Evolutionary conservation across 345 rosid genomes (phyloP).

Genomic region (rapeseed (Brassica napus)): Da-Ae NC_063434.1:19223501-19224000

Average conservation of each 20-base stretch:
- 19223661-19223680: not conserved
- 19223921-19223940: not conserved
- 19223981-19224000: not conserved
- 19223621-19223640: not conserved
- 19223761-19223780: not conserved
- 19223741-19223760: constrained; percentile 2
- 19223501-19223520: not conserved
- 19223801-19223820: not conserved
- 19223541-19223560: not conserved
- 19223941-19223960: not conserved
- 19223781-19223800: not conserved
- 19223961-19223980: not conserved
- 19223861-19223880: not conserved
- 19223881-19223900: not conserved
- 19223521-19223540: not conserved
- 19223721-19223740: not conserved
- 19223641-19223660: not conserved
- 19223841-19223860: not conserved
- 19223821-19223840: not conserved
- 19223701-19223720: constrained; percentile 3
- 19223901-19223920: not conserved
- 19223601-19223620: not conserved
- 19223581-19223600: not conserved
- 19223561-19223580: not conserved
- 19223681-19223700: not conserved